Percentiles rank a stretch among this genome's conserved stretches.
phyloP scores from a whole-genome alignment of 495 filamentous ascomycete species.

The Neurospora sp. region DNA sequence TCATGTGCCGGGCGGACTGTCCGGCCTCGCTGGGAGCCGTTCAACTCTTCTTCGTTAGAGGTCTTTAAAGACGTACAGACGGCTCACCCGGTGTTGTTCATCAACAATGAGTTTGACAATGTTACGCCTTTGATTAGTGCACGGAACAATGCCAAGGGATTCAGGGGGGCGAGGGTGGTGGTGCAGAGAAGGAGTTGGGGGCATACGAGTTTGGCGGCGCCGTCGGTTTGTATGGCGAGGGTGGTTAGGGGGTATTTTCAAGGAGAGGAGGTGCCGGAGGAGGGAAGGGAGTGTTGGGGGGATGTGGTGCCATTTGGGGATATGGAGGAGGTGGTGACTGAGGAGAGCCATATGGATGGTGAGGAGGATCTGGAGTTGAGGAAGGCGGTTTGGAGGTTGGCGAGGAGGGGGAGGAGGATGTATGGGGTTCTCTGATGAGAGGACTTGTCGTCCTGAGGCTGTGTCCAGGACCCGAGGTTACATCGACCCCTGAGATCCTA shows the following conservation, averaged over 20 bases:
- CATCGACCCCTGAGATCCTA: background rate
- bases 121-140: conserved; percentile 44
- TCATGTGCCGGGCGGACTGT: conserved; percentile 48
- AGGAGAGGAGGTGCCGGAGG: conserved; percentile 17
- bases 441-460: background rate
- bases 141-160: conserved; percentile 37
- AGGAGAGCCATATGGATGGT: background rate
- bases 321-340: background rate
- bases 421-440: background rate
- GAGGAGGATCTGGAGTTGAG: background rate
- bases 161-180: conserved; percentile 42
- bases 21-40: conserved; percentile 46
- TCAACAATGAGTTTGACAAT: conserved; percentile 48
- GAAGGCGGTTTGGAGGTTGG: conserved; percentile 1
- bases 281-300: conserved; percentile 21
- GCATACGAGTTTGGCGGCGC: conserved; percentile 27
- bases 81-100: conserved; percentile 41
- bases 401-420: background rate
- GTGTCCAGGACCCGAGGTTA: background rate
- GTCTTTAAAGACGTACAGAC: conserved; percentile 15
- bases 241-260: conserved; percentile 27
- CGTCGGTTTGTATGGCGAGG: conserved; percentile 24
- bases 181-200: conserved; percentile 42
- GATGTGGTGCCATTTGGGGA: conserved; percentile 17
- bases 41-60: conserved; percentile 4